Conservation (phyloP, 108 stramenopile genomes). For the Fragilaria crotonensis region DNA sequence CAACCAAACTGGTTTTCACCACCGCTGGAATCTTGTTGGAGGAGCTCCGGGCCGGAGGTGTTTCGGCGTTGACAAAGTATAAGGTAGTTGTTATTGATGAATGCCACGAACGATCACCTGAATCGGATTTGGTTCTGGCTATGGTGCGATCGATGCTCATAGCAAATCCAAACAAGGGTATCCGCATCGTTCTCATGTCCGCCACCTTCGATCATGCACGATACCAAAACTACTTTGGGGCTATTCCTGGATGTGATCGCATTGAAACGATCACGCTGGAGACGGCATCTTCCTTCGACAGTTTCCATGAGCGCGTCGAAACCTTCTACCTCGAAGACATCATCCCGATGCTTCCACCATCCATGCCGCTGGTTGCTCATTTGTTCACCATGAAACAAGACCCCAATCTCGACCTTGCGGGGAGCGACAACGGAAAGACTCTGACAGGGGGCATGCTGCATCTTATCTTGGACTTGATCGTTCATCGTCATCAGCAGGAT, state of each 20-base stretch:
- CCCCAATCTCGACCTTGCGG: slow-evolving; percentile 15
- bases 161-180: slow-evolving; percentile 16
- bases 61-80: slow-evolving; percentile 29
- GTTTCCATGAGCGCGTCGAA: slow-evolving; percentile 21
- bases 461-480: slow-evolving; percentile 9
- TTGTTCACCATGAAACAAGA: slow-evolving; percentile 12
- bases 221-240: slow-evolving; percentile 22
- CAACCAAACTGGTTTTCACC: slow-evolving; percentile 23
- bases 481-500: slow-evolving; percentile 14
- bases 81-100: slow-evolving; percentile 37
- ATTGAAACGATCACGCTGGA: slow-evolving; percentile 37
- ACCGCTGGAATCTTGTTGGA: slow-evolving; percentile 41
- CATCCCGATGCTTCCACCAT: slow-evolving; percentile 8
- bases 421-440: slow-evolving; percentile 20
- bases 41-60: slow-evolving; percentile 24
- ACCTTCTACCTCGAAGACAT: slow-evolving; percentile 36
- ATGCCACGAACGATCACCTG: slow-evolving; percentile 35
- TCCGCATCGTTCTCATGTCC: slow-evolving; percentile 35
- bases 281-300: slow-evolving; percentile 20
- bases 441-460: slow-evolving; percentile 11
- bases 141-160: too few species aligned
- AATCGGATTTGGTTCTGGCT: slow-evolving; percentile 28
- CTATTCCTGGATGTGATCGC: too few species aligned
- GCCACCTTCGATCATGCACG: slow-evolving; percentile 30
- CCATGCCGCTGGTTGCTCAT: too few species aligned